A percentile compares a stretch with the other conserved stretches of the same genome.
Conservation (phyloP, 169 alveolate genomes). For the Amoebophrya sp. region DNA sequence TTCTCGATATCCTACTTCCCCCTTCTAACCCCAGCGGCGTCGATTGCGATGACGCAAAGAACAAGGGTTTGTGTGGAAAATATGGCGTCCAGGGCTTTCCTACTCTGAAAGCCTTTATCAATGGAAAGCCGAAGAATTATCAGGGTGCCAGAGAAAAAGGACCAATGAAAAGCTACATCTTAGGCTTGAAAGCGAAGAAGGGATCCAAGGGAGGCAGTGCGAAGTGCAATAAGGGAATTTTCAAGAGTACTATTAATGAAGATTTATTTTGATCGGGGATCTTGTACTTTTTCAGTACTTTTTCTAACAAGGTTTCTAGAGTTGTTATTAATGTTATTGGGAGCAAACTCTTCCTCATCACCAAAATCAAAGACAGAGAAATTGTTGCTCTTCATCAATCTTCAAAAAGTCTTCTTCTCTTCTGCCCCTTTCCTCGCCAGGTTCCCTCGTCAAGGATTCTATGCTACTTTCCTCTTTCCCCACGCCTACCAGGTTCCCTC, state of each 20-base stretch:
- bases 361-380: too few species aligned
- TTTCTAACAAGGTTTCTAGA: too few species aligned
- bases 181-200: not conserved
- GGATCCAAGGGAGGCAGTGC: not conserved
- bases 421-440: too few species aligned
- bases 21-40: not conserved
- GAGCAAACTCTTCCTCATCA: too few species aligned
- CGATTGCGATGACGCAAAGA: not conserved
- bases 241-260: not conserved
- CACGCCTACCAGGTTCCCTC: too few species aligned
- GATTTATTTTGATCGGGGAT: too few species aligned
- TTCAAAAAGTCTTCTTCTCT: too few species aligned
- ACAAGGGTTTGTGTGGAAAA: not conserved
- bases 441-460: too few species aligned
- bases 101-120: not conserved
- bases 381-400: too few species aligned
- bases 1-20: not conserved
- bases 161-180: not conserved
- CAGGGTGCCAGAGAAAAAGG: not conserved
- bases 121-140: not conserved
- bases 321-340: too few species aligned
- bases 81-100: not conserved
- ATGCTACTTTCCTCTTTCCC: too few species aligned
- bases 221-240: not conserved
- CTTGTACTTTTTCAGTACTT: too few species aligned